Base-by-base conservation (phyloP, 83 land plant species). In the Thuja plicata region DNA sequence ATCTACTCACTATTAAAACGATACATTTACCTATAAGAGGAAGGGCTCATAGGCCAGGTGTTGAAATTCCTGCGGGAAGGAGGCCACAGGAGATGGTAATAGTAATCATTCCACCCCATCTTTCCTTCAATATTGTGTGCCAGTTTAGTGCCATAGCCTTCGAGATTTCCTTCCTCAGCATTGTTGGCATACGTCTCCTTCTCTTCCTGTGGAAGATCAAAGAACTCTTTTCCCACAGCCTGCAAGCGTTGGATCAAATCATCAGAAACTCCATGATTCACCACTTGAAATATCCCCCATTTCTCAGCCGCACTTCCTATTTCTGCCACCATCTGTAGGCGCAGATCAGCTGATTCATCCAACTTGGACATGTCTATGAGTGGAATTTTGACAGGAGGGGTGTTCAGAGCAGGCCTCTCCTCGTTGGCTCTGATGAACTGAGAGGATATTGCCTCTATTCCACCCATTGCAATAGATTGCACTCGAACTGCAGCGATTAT, bases 281-380 rank as follows among this genome's bases (percentile, higher is more conserved):
- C 55, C 55, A 52, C 55, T 52, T 52, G 55, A 87, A 96, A 95
- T 55, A 96, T 88, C 0, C 97, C 96, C 96, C 97, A 96, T 34
- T 92, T 89, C 34, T 78, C 21, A 87, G 91, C 87, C 17, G 95
- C 95, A 5, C 88, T 79, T 10, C 78, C 87, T 17, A 95, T 89
- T 48, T 89, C 91, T 38, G 50, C 12, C 32, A 88, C 88, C 45
- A 89, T 84, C 24, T 85, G 60, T 80, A 88, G 60, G 37, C 88
- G 87, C 2, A 84, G 70, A 52, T 89, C 85, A 76, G 43, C 79
- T 13, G 55, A 52, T 5, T 2, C 86, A 1, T n/a, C 35, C 60
- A 94, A 50, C 16, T 32, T 32, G 16, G 5, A 13, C 55, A 52
- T 52, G 17, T 52, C 55, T 52, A 52, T 52, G 3, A 52, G 55